Base-by-base conservation (phyloP, 2,329 filamentous ascomycete species). In the Pseudopyricularia cyperi region DNA sequence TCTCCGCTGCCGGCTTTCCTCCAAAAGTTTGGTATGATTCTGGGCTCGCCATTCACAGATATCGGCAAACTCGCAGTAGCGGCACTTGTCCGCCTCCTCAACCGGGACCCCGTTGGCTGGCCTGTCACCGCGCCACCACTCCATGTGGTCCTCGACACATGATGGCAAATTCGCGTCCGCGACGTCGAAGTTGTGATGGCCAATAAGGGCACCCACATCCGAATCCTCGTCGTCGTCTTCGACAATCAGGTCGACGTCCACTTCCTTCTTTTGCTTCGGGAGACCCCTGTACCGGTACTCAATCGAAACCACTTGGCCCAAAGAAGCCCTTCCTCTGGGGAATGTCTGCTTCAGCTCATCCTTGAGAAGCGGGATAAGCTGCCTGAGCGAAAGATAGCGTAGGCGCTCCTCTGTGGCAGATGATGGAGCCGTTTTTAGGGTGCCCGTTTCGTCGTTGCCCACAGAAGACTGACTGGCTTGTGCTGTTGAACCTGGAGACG, bases 11-110 rank as follows among this genome's bases (percentile, higher is more conserved):
- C 37, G 37, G 14, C 37, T 42, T 42, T 42, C 37, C 37, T 42
- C 37, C 3, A 51, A 26, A 7, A 42, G 15, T 35, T 51, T 51
- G 3, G 17, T 4, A 26, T 51, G 49, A 17, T 44, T 51, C 24
- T 46, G 35, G 11, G 35, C 49, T 34, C 90, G 74, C 90, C 90
- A 96, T 9, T 76, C 74, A 64, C 90, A 96, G 3, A 71, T 73
- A 3, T 87, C 83, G 0, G 76, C 80, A 66, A 95, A 96, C 58
- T 95, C 88, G 62, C 90, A 96, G 33, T 75, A 79, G 24, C 81
- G 71, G 63, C 90, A 96, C 65, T 96, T 96, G 68, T 85, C 94
- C 0, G 88, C 85, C 59, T 96, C 90, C 62, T 90, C 84, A 7
- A 95, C 76, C 7, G 80, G 75, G 3, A 96, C 90, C 0, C 91